These are phyloP conservation scores for Russula earlei DNA, from an alignment of 768 basidiomycete genomes.

Conservation along the genomic window DNA sequence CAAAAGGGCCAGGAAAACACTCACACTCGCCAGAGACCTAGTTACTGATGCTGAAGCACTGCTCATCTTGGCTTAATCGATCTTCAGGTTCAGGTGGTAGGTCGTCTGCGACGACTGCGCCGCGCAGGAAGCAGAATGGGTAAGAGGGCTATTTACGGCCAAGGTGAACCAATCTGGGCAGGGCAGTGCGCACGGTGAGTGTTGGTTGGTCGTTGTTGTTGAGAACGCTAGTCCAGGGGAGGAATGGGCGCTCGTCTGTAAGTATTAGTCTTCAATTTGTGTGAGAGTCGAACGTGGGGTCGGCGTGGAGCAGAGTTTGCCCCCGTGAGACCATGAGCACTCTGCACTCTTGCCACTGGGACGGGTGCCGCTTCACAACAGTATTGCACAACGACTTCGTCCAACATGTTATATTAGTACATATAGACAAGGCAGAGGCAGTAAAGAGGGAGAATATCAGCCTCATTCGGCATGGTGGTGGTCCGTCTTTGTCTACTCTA, in stretches of 20 bases:
- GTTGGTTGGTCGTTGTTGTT: neutral
- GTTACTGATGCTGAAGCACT: neutral
- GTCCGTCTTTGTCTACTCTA: neutral
- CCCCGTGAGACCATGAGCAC: slow-evolving; percentile 10
- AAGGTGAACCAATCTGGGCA: neutral
- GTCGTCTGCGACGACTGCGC: neutral
- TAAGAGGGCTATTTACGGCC: neutral
- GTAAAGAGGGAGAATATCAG: slow-evolving; percentile 9
- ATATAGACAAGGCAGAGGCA: slow-evolving; percentile 13
- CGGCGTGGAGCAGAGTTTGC: too few species aligned
- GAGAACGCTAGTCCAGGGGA: neutral
- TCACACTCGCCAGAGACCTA: slow-evolving; percentile 3
- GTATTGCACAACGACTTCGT: slow-evolving; percentile 2
- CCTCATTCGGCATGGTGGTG: slow-evolving; percentile 5
- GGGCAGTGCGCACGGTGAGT: neutral
- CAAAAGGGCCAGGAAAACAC: neutral
- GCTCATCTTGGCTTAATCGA: slow-evolving; percentile 3
- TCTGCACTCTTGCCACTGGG: slow-evolving; percentile 16
- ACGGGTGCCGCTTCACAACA: slow-evolving; percentile 16
- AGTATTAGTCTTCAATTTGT: neutral
- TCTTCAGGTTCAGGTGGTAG: neutral
- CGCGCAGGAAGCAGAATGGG: neutral
- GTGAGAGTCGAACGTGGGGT: too few species aligned
- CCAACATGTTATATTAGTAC: slow-evolving; percentile 7
- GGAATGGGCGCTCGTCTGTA: neutral